Percentiles rank a stretch among this genome's conserved stretches.
phyloP scores from a whole-genome alignment of 2,329 filamentous ascomycete genomes.

The Alternaria sp. region DNA sequence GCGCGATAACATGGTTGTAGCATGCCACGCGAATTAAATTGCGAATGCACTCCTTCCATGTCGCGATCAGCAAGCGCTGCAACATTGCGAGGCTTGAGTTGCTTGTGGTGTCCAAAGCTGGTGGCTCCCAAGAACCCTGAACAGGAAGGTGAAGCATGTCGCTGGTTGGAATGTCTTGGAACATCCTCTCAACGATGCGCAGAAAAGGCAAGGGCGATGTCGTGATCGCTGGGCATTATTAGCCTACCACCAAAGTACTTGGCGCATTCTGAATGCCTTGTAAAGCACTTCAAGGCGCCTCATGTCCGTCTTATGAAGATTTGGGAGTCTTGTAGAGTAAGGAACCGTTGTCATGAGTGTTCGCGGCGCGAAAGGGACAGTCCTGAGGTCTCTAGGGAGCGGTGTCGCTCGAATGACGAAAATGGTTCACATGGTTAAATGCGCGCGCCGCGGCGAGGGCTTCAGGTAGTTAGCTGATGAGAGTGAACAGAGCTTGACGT shows the following conservation, averaged over 20 bases:
- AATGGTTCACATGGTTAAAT: neutral
- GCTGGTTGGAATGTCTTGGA: slow-evolving; percentile 29
- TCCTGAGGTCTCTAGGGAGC: neutral
- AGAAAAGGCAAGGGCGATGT: slow-evolving; percentile 26
- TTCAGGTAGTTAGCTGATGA: neutral
- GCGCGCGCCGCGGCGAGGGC: neutral
- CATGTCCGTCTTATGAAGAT: neutral
- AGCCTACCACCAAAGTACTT: slow-evolving; percentile 16
- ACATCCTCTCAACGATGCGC: slow-evolving; percentile 21
- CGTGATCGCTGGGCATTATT: slow-evolving; percentile 36
- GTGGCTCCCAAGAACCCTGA: slow-evolving; percentile 19
- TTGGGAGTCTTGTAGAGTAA: neutral
- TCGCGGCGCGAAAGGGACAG: neutral
- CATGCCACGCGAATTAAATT: slow-evolving; percentile 11
- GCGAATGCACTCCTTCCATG: slow-evolving; percentile 13
- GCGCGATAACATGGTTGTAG: slow-evolving; percentile 18
- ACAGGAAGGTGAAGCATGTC: slow-evolving; percentile 37
- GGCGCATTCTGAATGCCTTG: neutral
- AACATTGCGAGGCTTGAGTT: slow-evolving; percentile 36
- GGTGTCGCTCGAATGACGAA: neutral
- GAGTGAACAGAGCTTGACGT: neutral
- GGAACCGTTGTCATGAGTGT: neutral
- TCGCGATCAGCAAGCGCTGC: slow-evolving; percentile 36
- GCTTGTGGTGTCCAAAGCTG: slow-evolving; percentile 24
- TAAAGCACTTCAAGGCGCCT: neutral